phyloP scores from a whole-genome alignment of 768 basidiomycete species.

The Suillus bovinus region DNA sequence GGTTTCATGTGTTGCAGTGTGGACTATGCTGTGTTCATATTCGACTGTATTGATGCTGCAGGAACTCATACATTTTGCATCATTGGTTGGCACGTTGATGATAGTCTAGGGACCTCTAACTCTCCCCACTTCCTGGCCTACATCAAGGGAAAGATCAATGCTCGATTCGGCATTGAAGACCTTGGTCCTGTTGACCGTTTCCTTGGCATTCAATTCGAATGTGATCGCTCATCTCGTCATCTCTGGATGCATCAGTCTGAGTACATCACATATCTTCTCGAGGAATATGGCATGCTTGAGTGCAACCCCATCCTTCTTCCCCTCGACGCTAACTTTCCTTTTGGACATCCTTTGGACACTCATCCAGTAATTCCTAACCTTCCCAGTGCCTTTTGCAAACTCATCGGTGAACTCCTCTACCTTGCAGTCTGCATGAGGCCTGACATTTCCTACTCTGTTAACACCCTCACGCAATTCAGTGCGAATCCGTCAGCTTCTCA shows the following conservation, averaged over 20 bases:
- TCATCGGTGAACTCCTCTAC: neutral
- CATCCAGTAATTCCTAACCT: neutral
- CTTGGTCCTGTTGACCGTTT: neutral
- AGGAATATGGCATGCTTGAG: conserved; percentile 36
- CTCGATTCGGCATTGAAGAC: neutral
- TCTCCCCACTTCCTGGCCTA: neutral
- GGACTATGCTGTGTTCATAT: neutral
- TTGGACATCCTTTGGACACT: accelerated
- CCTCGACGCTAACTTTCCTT: neutral
- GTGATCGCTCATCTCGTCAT: neutral
- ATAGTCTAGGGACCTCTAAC: neutral
- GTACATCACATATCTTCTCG: neutral
- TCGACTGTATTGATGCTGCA: neutral
- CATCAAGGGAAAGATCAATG: neutral
- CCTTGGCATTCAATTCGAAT: neutral
- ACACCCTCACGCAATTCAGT: neutral
- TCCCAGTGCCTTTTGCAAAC: neutral
- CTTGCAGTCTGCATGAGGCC: neutral
- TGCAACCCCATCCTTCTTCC: neutral
- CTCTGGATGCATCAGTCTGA: neutral
- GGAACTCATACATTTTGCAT: neutral
- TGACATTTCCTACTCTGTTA: neutral
- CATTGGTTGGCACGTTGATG: neutral
- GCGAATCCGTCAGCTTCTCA: neutral
- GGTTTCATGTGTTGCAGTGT: neutral